Conservation (phyloP, 1,139 yeast genomes). For the Magnusiomyces clavatus region DNA sequence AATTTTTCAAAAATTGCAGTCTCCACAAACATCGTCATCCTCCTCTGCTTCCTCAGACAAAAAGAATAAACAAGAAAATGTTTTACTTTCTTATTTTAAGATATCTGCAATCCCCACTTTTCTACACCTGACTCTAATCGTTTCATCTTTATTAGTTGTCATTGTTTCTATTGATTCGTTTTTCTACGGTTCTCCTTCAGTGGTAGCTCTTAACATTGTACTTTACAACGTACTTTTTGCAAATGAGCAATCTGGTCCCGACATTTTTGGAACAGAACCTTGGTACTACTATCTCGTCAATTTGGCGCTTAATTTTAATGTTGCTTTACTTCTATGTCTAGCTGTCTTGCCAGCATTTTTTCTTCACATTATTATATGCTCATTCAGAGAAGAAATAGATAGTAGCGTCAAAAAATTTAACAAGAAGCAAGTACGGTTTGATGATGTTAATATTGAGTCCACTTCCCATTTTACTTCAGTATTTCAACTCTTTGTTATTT, state of each 20-base stretch:
- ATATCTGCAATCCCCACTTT: constrained; percentile 9
- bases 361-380: too few relatives aligned
- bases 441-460: too few relatives aligned
- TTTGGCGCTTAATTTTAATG: constrained; percentile 64
- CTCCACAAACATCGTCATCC: neutral
- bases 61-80: neutral
- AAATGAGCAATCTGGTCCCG: constrained; percentile 65
- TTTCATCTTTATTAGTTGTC: constrained; percentile 18
- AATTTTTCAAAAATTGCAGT: neutral
- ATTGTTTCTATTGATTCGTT: constrained; percentile 50
- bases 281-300: constrained; percentile 64
- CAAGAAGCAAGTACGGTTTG: too few relatives aligned
- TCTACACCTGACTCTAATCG: constrained; percentile 6
- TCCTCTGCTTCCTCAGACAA: neutral
- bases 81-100: constrained; percentile 3
- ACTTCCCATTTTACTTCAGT: too few relatives aligned
- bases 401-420: too few relatives aligned
- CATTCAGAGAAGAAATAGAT: too few relatives aligned
- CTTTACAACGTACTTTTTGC: constrained; percentile 74
- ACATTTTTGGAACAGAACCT: constrained; percentile 88
- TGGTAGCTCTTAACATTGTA: constrained; percentile 79
- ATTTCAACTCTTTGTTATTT: constrained; percentile 9
- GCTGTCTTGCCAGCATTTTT: too few relatives aligned
- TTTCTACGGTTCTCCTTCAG: constrained; percentile 53
- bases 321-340: constrained; percentile 37